A percentile compares a stretch with the other conserved stretches of the same genome.
Evolutionary conservation across 2,329 filamentous ascomycete genomes (phyloP).

Genomic region (Phyllosticta citribraziliensis): DNA sequence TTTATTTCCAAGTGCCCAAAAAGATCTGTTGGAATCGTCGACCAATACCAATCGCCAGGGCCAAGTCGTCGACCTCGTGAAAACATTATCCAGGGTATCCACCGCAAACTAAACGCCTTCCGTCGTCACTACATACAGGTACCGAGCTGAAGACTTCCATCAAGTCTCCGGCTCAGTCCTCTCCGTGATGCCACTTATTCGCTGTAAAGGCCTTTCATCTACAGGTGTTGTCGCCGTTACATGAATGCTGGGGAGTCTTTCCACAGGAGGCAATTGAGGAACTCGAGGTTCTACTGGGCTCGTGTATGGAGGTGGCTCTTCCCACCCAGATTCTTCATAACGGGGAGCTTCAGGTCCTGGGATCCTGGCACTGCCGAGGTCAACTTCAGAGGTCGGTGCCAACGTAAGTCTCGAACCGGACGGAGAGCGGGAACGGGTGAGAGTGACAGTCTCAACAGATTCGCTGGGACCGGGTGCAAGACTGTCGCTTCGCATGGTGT

Average conservation of each 20-base stretch:
- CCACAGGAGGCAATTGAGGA: neutral
- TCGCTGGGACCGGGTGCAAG: conserved; percentile 21
- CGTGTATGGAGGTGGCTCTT: conserved; percentile 40
- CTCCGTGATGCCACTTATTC: neutral
- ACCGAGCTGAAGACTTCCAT: neutral
- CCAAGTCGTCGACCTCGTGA: neutral
- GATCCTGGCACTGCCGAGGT: conserved; percentile 15
- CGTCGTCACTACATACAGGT: neutral
- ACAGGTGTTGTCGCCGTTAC: conserved; percentile 6
- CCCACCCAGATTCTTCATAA: conserved; percentile 23
- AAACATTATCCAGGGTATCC: neutral
- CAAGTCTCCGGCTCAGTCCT: neutral
- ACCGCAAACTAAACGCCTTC: neutral
- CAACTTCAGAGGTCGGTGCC: neutral
- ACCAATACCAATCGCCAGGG: neutral
- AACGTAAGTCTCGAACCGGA: conserved; percentile 8
- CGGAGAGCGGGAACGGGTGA: conserved; percentile 26
- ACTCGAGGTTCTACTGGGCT: conserved; percentile 24
- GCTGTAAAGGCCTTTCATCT: conserved; percentile 3
- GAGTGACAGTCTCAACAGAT: conserved; percentile 32
- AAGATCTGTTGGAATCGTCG: neutral
- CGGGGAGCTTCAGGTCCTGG: conserved; percentile 23
- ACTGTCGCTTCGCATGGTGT: conserved; percentile 15
- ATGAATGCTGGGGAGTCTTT: conserved; percentile 9
- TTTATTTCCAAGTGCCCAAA: neutral